Conservation (phyloP, 805 yeast species). For the Zygosaccharomyces pseudorouxii region DNA sequence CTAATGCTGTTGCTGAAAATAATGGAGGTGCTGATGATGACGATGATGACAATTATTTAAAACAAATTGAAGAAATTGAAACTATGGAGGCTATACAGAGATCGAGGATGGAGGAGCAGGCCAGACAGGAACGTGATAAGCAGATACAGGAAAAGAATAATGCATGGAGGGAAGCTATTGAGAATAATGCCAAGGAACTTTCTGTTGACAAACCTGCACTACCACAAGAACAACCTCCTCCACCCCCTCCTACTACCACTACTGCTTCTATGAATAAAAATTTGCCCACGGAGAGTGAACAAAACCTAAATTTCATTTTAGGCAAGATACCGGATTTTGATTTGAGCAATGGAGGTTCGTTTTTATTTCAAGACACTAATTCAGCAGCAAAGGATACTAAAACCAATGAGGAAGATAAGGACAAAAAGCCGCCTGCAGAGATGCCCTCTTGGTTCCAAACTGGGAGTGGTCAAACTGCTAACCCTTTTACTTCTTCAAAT, state of each 20-base stretch:
- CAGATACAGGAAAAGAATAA: conserved; percentile 37
- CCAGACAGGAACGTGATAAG: conserved; percentile 1
- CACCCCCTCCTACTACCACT: background rate
- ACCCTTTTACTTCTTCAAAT: conserved; percentile 19
- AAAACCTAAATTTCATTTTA: conserved; percentile 21
- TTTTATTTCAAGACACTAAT: conserved; percentile 19
- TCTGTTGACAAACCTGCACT: background rate
- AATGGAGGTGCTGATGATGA: conserved; percentile 13
- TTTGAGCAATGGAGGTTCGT: conserved; percentile 13
- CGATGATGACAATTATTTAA: conserved; percentile 23
- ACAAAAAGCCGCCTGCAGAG: conserved; percentile 17
- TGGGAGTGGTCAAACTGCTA: conserved; percentile 6
- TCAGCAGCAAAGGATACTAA: background rate
- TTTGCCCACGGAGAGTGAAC: conserved; percentile 19
- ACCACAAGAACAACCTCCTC: background rate
- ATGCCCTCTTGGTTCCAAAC: conserved; percentile 34
- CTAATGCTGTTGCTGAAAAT: conserved; percentile 12
- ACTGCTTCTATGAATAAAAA: background rate
- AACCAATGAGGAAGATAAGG: conserved; percentile 3
- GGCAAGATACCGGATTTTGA: conserved; percentile 22
- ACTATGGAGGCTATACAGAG: conserved; percentile 39
- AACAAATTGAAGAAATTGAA: conserved; percentile 34
- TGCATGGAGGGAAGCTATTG: conserved; percentile 27
- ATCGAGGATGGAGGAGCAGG: conserved; percentile 33
- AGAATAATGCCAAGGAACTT: conserved; percentile 10